Evolutionary conservation across 75 land plant genomes (phyloP).

Genomic region (Sequoia sempervirens): DNA sequence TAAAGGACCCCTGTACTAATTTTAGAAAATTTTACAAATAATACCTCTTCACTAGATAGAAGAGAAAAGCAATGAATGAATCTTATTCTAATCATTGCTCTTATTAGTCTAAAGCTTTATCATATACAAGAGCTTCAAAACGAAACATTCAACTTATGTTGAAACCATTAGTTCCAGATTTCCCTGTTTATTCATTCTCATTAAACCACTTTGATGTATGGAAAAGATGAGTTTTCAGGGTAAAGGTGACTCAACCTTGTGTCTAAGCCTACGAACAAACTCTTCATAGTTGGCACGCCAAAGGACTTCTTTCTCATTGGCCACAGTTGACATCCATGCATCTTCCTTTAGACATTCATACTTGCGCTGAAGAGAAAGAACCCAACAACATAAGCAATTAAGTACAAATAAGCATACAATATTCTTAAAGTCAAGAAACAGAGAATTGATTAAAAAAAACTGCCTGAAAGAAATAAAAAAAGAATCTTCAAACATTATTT

Average conservation of each 20-base stretch:
- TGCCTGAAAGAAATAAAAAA: not conserved
- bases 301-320: constrained; percentile 50
- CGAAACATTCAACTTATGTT: not conserved
- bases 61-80: not conserved
- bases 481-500: not conserved
- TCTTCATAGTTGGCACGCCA: constrained; percentile 89
- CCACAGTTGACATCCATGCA: constrained; percentile 16
- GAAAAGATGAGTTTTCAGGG: not conserved
- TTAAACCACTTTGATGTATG: not conserved
- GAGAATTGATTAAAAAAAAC: not conserved
- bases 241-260: constrained; percentile 43
- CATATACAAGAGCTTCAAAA: not conserved
- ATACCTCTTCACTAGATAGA: not conserved
- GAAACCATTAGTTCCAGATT: not conserved
- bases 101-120: not conserved
- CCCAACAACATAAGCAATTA: not conserved
- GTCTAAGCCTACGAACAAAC: constrained; percentile 63
- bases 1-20: not conserved
- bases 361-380: constrained; percentile 50
- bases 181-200: not conserved
- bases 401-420: not conserved
- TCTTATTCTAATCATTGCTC: not conserved
- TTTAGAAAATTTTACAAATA: not conserved
- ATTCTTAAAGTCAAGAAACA: not conserved
- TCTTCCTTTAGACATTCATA: constrained; percentile 39